Evolutionary conservation across 2,329 filamentous ascomycete genomes (phyloP).

Genomic region (Pyrenochaeta sp.): DNA sequence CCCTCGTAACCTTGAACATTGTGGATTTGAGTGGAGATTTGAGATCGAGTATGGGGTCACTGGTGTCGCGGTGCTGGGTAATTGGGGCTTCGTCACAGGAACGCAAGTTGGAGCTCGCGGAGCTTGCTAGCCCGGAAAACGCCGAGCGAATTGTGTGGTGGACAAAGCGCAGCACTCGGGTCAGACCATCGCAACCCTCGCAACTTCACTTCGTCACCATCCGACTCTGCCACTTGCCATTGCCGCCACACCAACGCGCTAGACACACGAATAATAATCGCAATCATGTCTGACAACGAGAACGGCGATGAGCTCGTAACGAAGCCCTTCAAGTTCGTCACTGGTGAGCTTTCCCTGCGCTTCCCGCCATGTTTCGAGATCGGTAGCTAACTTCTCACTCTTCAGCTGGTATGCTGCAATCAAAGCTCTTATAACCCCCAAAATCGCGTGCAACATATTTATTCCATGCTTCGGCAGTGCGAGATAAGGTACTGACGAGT

Average conservation of each 20-base stretch:
- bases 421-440: slow-evolving; percentile 15
- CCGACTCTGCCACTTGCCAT: slow-evolving; percentile 37
- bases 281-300: slow-evolving; percentile 81
- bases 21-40: slow-evolving; percentile 33
- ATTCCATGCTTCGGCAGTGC: slow-evolving; percentile 4
- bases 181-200: slow-evolving; percentile 45
- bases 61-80: slow-evolving; percentile 30
- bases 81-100: slow-evolving; percentile 44
- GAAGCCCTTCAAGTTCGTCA: slow-evolving; percentile 99
- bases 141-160: slow-evolving; percentile 45
- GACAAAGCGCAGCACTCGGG: slow-evolving; percentile 40
- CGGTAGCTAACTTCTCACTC: slow-evolving; percentile 40
- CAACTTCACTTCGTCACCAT: slow-evolving; percentile 43
- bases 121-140: slow-evolving; percentile 36
- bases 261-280: slow-evolving; percentile 45
- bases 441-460: slow-evolving; percentile 7
- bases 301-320: slow-evolving; percentile 78
- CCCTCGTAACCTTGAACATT: slow-evolving; percentile 50
- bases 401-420: slow-evolving; percentile 52
- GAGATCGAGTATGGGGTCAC: slow-evolving; percentile 32
- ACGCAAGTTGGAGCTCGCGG: slow-evolving; percentile 32
- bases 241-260: slow-evolving; percentile 33
- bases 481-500: slow-evolving; percentile 28
- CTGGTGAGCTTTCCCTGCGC: slow-evolving; percentile 71
- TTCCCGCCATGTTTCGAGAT: slow-evolving; percentile 17